These are phyloP conservation scores for Angomonas ambiguus DNA, from an alignment of 208 protist genomes.

Conservation along the genomic window DNA sequence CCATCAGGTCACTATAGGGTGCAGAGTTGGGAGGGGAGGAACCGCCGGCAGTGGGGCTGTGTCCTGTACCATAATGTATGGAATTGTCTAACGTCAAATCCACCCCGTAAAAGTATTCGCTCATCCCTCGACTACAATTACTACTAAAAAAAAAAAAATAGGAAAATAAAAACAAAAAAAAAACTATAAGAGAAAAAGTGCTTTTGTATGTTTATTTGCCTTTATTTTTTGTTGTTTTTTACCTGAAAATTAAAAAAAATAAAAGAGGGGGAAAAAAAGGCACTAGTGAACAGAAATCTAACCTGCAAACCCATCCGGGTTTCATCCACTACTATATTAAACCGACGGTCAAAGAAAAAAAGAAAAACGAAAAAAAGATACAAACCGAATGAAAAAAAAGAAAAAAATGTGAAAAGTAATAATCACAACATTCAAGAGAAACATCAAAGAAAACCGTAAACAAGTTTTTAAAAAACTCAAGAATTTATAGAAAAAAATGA, in stretches of 20 bases:
- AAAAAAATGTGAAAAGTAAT: constrained; percentile 10
- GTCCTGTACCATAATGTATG: not conserved
- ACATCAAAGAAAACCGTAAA: not conserved
- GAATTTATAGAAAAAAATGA: not conserved
- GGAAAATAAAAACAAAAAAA: constrained; percentile 16
- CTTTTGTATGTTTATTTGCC: not conserved
- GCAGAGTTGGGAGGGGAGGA: too few species aligned
- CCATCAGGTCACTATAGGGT: too few species aligned
- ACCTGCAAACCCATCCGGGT: not conserved
- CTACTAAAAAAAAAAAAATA: constrained; percentile 10
- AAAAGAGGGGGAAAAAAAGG: constrained; percentile 5
- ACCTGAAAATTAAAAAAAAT: not conserved
- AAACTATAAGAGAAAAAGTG: constrained; percentile 9
- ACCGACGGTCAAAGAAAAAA: constrained; percentile 3
- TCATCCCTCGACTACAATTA: not conserved
- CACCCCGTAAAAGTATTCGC: not conserved
- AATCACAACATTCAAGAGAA: not conserved
- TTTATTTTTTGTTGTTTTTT: constrained; percentile 5
- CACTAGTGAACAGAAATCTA: not conserved
- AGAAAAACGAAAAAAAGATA: not conserved
- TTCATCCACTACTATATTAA: not conserved
- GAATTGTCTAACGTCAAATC: not conserved
- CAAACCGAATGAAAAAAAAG: not conserved
- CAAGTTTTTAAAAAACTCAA: not conserved
- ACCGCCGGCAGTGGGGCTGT: not conserved